Conservation (phyloP, 208 protist species). For the Trypanosoma avium region DNA sequence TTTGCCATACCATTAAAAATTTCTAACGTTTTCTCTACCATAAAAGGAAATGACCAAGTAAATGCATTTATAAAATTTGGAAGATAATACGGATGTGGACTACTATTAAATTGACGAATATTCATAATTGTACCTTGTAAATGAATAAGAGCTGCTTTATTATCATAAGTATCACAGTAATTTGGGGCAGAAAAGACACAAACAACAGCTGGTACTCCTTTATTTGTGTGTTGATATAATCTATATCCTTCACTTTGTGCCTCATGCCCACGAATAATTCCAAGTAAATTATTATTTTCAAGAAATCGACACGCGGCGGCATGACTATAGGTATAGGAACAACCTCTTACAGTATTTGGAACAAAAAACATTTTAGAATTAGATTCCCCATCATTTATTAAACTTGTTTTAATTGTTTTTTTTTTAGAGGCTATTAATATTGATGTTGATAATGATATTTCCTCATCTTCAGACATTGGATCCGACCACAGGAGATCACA, state of each 20-base stretch:
- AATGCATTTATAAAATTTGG: constrained; percentile 98
- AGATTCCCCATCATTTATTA: no score
- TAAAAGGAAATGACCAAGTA: constrained; percentile 96
- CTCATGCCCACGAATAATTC: constrained; percentile 97
- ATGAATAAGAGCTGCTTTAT: constrained; percentile 93
- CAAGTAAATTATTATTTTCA: constrained; percentile 93
- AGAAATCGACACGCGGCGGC: constrained; percentile 92
- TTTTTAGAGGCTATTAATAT: no score
- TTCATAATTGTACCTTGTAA: constrained; percentile 96
- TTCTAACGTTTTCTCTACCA: constrained; percentile 94
- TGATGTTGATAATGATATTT: constrained; percentile 31
- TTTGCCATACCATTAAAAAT: constrained; percentile 88
- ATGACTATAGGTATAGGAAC: constrained; percentile 88
- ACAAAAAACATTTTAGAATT: constrained; percentile 53
- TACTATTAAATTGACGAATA: constrained; percentile 96
- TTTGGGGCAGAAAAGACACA: constrained; percentile 97
- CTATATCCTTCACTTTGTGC: constrained; percentile 92
- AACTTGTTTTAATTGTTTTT: no score
- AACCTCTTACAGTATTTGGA: constrained; percentile 80
- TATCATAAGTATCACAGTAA: constrained; percentile 55
- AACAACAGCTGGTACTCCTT: constrained; percentile 95
- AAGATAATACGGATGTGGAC: constrained; percentile 96
- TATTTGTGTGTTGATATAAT: constrained; percentile 92
- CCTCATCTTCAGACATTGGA: constrained; percentile 87
- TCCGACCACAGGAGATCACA: constrained; percentile 97